phyloP scores from a whole-genome alignment of 2,329 filamentous ascomycete genomes.

The Pseudocercospora eumusae region DNA sequence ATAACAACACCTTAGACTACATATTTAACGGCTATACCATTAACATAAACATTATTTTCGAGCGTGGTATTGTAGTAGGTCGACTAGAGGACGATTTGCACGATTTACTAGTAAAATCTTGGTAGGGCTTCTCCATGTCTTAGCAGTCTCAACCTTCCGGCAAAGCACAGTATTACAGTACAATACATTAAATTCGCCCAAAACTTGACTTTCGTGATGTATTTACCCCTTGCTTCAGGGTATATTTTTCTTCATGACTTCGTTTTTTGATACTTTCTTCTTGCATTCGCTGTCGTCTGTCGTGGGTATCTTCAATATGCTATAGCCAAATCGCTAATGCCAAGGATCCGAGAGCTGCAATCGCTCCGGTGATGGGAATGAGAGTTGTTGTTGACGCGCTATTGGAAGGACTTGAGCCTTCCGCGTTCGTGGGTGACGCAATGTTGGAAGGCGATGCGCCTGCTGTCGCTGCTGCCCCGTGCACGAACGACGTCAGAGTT shows the following conservation, averaged over 20 bases:
- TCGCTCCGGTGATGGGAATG: neutral
- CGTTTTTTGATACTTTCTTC: neutral
- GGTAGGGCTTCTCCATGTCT: neutral
- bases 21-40: neutral
- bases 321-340: slow-evolving; percentile 20
- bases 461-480: slow-evolving; percentile 14
- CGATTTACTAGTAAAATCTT: neutral
- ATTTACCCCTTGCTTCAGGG: neutral
- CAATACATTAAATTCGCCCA: neutral
- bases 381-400: slow-evolving; percentile 5
- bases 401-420: neutral
- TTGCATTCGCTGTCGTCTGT: neutral
- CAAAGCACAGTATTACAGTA: neutral
- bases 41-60: neutral
- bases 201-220: neutral
- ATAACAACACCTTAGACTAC: neutral
- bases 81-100: neutral
- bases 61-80: neutral
- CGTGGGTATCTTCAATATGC: slow-evolving; percentile 8
- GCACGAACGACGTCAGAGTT: slow-evolving; percentile 21
- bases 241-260: neutral
- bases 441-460: slow-evolving; percentile 10
- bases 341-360: slow-evolving; percentile 17
- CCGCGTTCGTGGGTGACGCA: slow-evolving; percentile 5
- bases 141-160: neutral